Conservation (phyloP, 192 early-diverging fungal genomes). For the Coemansia sp. region DNA sequence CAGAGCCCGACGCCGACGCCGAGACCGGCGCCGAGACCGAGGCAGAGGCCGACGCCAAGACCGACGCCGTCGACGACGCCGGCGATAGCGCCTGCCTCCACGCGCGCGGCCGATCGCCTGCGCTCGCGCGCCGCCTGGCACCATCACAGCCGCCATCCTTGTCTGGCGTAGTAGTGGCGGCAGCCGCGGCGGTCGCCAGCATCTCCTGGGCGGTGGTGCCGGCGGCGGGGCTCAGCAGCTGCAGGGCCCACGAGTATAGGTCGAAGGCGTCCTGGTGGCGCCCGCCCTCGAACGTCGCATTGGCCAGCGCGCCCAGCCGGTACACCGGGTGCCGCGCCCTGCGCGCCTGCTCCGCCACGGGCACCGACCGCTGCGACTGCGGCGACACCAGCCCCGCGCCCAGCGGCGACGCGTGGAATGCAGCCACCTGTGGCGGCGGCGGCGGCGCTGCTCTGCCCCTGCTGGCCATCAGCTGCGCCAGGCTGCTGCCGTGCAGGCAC, state of each 20-base stretch:
- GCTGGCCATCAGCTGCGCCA: neutral
- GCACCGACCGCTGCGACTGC: conserved; percentile 35
- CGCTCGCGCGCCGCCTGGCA: no score
- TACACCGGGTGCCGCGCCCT: conserved; percentile 56
- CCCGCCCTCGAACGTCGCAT: conserved; percentile 60
- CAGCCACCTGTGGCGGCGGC: neutral
- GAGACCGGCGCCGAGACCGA: no score
- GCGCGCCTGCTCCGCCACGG: conserved; percentile 48
- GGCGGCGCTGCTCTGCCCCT: neutral
- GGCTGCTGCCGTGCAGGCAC: neutral
- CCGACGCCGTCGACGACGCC: conserved; percentile 6
- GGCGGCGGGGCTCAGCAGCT: conserved; percentile 32
- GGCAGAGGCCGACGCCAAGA: no score
- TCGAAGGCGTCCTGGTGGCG: conserved; percentile 58
- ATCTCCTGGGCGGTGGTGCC: conserved; percentile 30
- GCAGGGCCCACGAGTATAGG: conserved; percentile 54
- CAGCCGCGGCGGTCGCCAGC: conserved; percentile 11
- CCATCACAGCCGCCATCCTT: no score
- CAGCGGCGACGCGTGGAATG: neutral
- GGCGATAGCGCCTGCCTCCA: neutral
- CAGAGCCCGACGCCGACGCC: conserved; percentile 39
- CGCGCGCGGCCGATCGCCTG: neutral
- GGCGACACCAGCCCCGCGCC: conserved; percentile 21
- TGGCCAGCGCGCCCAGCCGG: conserved; percentile 53
- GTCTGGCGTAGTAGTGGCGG: no score